These are phyloP conservation scores for Silene conica DNA, from an alignment of 148 eudicot species.

Conservation along the genomic window DNA sequence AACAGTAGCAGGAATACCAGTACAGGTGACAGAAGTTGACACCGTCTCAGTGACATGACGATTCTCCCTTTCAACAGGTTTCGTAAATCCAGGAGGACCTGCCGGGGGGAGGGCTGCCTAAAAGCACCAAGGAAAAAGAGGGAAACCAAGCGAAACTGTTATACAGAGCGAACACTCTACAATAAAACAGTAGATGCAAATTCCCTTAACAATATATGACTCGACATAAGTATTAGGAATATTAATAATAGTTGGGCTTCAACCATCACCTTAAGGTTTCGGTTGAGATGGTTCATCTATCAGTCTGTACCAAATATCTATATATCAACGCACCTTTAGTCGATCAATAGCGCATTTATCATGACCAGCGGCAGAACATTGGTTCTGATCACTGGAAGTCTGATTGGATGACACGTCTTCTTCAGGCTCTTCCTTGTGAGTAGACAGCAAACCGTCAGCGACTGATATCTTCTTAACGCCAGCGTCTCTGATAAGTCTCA, in stretches of 20 bases:
- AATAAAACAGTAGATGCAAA: neutral
- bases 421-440: constrained; percentile 36
- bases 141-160: constrained; percentile 2
- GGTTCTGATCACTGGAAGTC: constrained; percentile 5
- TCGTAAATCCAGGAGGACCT: constrained; percentile 11
- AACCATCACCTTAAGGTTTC: no score
- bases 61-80: constrained; percentile 16
- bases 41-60: constrained; percentile 20
- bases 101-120: constrained; percentile 17
- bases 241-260: no score
- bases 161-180: neutral
- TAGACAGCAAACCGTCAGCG: constrained; percentile 23
- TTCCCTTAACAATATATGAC: neutral
- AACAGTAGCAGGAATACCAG: constrained; percentile 16
- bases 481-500: constrained; percentile 21
- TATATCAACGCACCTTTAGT: constrained; percentile 29
- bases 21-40: constrained; percentile 14
- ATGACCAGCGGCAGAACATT: neutral
- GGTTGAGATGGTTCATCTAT: no score
- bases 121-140: constrained; percentile 20
- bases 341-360: neutral
- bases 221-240: no score
- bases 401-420: constrained; percentile 17
- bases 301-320: no score
- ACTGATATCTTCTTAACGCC: constrained; percentile 20